Conservation (phyloP, 106 monocot species). For the Dioscorea zingiberensis region DNA sequence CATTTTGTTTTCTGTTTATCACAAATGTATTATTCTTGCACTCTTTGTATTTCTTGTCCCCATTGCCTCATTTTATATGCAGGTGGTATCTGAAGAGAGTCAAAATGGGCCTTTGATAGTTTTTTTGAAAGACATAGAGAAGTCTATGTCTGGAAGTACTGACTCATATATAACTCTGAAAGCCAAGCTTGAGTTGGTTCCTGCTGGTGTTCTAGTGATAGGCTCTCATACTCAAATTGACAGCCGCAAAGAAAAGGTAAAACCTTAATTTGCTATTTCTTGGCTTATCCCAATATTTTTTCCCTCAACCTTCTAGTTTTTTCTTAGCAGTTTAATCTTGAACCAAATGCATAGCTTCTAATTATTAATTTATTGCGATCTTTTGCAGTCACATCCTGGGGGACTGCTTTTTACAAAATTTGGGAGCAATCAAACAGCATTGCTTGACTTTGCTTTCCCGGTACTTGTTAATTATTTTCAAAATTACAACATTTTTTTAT, state of each 20-base stretch:
- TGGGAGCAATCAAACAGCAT: constrained; percentile 90
- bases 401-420: constrained; percentile 97
- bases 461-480: constrained; percentile 24
- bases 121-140: constrained; percentile 88
- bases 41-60: background rate
- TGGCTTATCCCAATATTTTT: no score
- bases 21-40: background rate
- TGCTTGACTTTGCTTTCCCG: constrained; percentile 96
- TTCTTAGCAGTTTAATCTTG: no score
- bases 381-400: constrained; percentile 91
- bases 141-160: constrained; percentile 58
- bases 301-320: no score
- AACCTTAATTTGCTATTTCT: no score
- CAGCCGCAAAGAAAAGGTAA: constrained; percentile 90
- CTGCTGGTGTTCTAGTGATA: constrained; percentile 75
- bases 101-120: constrained; percentile 78
- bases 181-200: constrained; percentile 62
- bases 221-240: constrained; percentile 84
- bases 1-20: background rate
- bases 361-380: no score
- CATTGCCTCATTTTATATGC: constrained; percentile 10
- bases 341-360: no score
- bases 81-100: constrained; percentile 80
- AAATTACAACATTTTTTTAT: no score
- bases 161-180: constrained; percentile 67